Evolutionary conservation across 768 basidiomycete genomes (phyloP), one percentile per base, ranked within the genome.

Genomic region (Serendipita sp.): DNA sequence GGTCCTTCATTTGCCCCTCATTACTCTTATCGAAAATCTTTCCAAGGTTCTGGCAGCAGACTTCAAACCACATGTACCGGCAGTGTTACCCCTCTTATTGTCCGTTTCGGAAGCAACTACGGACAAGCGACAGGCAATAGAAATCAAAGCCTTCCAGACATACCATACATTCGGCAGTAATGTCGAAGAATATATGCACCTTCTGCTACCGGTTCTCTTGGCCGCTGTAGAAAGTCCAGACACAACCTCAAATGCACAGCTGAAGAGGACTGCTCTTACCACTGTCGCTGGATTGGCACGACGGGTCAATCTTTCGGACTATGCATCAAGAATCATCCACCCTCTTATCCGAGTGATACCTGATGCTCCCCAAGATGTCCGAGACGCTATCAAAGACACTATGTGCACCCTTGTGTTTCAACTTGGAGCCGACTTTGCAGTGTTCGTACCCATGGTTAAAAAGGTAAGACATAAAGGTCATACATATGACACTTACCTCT

Each of bases 131-230:
- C 81, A 83, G 68, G 76, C 75, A 62, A 88, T 86, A 0, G 90
- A 92, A 68, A 86, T 89, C 71, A 91, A 93, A 71, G 86, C 97
- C 64, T 90, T 98, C 64, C 90, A 94, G 70, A 92, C 95, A 0
- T 90, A 97, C 72, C 80, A 91, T 69, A 91, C 93, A 0, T 98
- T 99, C 70, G 96, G 96, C 3, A 80, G 89, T 2, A 97, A 94
- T 72, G 88, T 98, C 66, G 96, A 99, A 72, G 96, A 99, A 72
- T 98, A 97, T 73, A 79, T 98, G 15, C 95, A 98, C 73, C 85
- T 99, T 44, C 87, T 97, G 66, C 88, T 99, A 62, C 96, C 96
- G 0, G 86, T 94, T 68, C 91, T 98, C 66, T 87, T 97, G 64
- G 86, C 83, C 71, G 85, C 91, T 3, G 94, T 92, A 67, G 96